phyloP scores from a whole-genome alignment of 768 basidiomycete genomes.

The Coprinopsis strossmayeri region DNA sequence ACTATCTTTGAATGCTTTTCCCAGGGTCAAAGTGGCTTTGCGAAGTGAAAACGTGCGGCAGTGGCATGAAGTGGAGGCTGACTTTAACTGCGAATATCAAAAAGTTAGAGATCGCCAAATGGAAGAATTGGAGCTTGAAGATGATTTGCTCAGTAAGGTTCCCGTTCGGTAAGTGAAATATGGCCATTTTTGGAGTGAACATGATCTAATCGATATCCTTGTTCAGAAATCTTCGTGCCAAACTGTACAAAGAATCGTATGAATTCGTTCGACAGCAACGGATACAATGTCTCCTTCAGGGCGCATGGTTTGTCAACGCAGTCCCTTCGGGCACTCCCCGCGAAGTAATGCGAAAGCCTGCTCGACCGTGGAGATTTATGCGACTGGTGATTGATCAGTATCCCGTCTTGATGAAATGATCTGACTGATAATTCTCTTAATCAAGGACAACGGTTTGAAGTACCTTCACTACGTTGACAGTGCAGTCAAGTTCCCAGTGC shows the following conservation, averaged over 20 bases:
- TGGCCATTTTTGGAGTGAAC: slow-evolving; percentile 4
- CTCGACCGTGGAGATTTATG: slow-evolving; percentile 80
- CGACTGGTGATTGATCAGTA: slow-evolving; percentile 75
- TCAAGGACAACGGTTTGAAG: slow-evolving; percentile 76
- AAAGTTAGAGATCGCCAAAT: slow-evolving; percentile 84
- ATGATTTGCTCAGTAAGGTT: slow-evolving; percentile 79
- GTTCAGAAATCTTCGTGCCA: slow-evolving; percentile 73
- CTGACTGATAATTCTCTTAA: slow-evolving; percentile 5
- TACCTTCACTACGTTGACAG: slow-evolving; percentile 86
- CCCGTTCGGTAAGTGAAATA: slow-evolving; percentile 64
- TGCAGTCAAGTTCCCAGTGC: slow-evolving; percentile 70
- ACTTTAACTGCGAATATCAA: slow-evolving; percentile 78
- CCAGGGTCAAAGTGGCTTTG: slow-evolving; percentile 71
- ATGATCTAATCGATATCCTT: slow-evolving; percentile 5
- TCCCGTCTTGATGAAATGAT: too few species aligned
- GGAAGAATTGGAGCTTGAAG: slow-evolving; percentile 84
- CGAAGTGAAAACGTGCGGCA: slow-evolving; percentile 64
- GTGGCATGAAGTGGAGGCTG: slow-evolving; percentile 82
- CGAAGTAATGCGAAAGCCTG: slow-evolving; percentile 50
- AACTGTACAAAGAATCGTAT: slow-evolving; percentile 84
- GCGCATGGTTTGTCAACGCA: slow-evolving; percentile 89
- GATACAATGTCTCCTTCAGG: slow-evolving; percentile 81
- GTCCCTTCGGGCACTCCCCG: slow-evolving; percentile 42
- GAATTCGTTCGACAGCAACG: slow-evolving; percentile 88
- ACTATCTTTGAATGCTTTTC: too few species aligned